Conservation (phyloP, 305 asterid species). For the Fraxinus latifolia region DNA sequence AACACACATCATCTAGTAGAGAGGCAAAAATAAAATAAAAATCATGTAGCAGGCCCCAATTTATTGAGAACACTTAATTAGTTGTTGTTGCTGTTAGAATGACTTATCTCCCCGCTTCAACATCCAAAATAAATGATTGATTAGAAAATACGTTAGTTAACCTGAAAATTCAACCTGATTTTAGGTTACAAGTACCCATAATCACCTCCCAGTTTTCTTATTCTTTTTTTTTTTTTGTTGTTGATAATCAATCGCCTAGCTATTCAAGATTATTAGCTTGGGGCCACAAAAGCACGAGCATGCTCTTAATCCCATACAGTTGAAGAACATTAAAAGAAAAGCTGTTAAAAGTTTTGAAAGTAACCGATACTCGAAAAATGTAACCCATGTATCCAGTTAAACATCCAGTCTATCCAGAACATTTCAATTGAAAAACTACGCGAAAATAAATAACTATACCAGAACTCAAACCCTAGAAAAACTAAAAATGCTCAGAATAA, state of each 20-base stretch:
- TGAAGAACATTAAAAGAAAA: not conserved
- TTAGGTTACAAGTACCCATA: not conserved
- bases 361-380: not conserved
- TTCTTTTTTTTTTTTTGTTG: not conserved
- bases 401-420: not conserved
- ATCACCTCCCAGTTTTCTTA: not conserved
- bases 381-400: not conserved
- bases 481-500: not conserved
- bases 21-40: not conserved
- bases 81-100: not conserved
- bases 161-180: not conserved
- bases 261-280: not conserved
- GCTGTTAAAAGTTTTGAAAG: not conserved
- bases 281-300: not conserved
- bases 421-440: not conserved
- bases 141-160: not conserved
- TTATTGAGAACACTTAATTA: not conserved
- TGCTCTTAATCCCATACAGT: not conserved
- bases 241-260: not conserved
- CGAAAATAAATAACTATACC: not conserved
- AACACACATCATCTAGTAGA: not conserved
- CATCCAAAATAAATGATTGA: not conserved
- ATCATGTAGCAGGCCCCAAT: not conserved
- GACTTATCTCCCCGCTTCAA: not conserved
- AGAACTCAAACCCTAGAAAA: not conserved